phyloP scores from a whole-genome alignment of 495 filamentous ascomycete species.

The Bacidia gigantensis region DNA sequence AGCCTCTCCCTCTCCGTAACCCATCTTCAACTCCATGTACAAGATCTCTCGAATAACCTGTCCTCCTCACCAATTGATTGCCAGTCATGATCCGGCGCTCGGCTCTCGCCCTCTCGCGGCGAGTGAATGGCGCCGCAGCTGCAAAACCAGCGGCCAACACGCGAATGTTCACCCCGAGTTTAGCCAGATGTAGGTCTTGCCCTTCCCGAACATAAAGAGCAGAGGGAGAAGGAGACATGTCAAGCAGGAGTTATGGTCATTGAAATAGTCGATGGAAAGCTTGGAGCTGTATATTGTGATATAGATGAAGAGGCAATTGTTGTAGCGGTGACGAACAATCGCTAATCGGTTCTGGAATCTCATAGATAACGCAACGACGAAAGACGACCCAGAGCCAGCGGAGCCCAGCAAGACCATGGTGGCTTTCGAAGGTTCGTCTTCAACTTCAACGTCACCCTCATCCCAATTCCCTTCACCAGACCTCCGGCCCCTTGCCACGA shows the following conservation, averaged over 20 bases:
- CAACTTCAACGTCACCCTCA: slow-evolving; percentile 3
- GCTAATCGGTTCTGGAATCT: slow-evolving; percentile 19
- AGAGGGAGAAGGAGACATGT: neutral
- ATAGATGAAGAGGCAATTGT: neutral
- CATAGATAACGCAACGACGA: slow-evolving; percentile 7
- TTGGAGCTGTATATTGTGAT: neutral
- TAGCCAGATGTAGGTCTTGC: slow-evolving; percentile 34
- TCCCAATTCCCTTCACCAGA: neutral
- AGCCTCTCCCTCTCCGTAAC: neutral
- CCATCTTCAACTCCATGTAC: too few species aligned
- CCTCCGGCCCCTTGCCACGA: neutral
- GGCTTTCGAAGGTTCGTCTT: slow-evolving; percentile 21
- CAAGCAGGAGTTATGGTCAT: neutral
- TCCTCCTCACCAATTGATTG: neutral
- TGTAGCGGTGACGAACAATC: slow-evolving; percentile 8
- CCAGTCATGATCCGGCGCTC: slow-evolving; percentile 77
- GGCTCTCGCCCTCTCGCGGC: slow-evolving; percentile 56
- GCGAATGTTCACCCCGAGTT: slow-evolving; percentile 36
- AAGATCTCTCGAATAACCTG: neutral
- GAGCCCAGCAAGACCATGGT: slow-evolving; percentile 14
- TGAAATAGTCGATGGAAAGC: neutral
- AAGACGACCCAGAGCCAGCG: slow-evolving; percentile 14
- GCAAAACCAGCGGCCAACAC: slow-evolving; percentile 17
- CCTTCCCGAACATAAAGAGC: slow-evolving; percentile 5
- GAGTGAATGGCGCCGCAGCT: slow-evolving; percentile 47